A percentile compares a stretch with the other conserved stretches of the same genome.
These are phyloP conservation scores for Antitrichia curtipendula DNA, from an alignment of 225 moss, liverwort and hornwort species.

Conservation along the genomic window DNA sequence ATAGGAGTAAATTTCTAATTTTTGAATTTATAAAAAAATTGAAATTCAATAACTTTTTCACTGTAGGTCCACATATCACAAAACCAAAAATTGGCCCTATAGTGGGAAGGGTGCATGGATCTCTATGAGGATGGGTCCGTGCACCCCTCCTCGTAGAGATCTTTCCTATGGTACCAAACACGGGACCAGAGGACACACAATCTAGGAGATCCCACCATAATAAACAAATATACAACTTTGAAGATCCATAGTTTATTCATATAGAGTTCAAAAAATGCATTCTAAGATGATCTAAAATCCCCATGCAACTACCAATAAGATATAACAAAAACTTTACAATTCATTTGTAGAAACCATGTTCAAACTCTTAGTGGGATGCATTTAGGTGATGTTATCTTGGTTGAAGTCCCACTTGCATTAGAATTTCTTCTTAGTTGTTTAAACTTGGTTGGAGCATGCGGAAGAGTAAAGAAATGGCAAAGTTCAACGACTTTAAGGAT, in stretches of 20 bases:
- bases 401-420: fast-evolving
- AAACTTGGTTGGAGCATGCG: fast-evolving
- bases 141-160: too few species aligned
- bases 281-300: neutral
- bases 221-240: too few species aligned
- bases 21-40: too few species aligned
- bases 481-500: fast-evolving
- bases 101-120: too few species aligned
- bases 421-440: neutral
- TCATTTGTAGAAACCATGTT: neutral
- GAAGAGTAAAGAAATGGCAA: fast-evolving
- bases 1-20: too few species aligned
- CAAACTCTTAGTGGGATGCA: neutral
- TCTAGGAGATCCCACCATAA: too few species aligned
- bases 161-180: too few species aligned
- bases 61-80: too few species aligned
- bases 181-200: too few species aligned
- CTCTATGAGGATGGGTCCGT: too few species aligned
- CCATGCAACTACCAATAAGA: neutral
- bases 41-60: too few species aligned
- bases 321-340: neutral
- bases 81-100: too few species aligned
- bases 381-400: neutral
- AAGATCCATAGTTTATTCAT: neutral
- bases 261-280: neutral